These are phyloP conservation scores for Silene coronaria DNA, from an alignment of 179 eudicot species.

Conservation along the genomic window DNA sequence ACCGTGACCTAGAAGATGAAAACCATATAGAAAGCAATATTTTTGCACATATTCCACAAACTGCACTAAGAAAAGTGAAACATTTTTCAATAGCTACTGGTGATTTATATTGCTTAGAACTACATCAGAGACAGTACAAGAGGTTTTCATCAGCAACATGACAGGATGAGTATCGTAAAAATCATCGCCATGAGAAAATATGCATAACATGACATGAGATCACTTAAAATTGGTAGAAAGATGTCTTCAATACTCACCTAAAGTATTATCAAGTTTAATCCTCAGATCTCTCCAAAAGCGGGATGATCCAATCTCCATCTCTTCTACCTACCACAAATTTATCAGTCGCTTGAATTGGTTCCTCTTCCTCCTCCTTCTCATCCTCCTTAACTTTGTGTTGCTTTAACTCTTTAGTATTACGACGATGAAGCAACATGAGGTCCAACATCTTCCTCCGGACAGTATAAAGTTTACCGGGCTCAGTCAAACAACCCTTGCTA, in stretches of 20 bases:
- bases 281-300: conserved; percentile 34
- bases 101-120: not conserved
- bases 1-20: not conserved
- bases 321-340: conserved; percentile 20
- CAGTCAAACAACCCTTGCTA: conserved; percentile 42
- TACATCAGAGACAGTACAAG: not conserved
- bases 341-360: conserved; percentile 6
- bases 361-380: conserved; percentile 24
- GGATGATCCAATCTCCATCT: conserved; percentile 56
- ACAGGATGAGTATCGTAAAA: not conserved
- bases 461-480: conserved; percentile 34
- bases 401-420: conserved; percentile 47
- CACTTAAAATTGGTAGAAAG: conserved; percentile 7
- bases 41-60: not conserved
- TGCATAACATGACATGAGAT: not conserved
- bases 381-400: conserved; percentile 22
- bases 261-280: conserved; percentile 13
- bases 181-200: not conserved
- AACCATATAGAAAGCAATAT: not conserved
- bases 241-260: conserved; percentile 15
- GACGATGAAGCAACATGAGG: conserved; percentile 45
- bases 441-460: conserved; percentile 68
- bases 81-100: not conserved
- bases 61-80: not conserved
- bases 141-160: not conserved